Evolutionary conservation across 2,329 filamentous ascomycete species (phyloP).

Genomic region (Aspergillus alliaceus): DNA sequence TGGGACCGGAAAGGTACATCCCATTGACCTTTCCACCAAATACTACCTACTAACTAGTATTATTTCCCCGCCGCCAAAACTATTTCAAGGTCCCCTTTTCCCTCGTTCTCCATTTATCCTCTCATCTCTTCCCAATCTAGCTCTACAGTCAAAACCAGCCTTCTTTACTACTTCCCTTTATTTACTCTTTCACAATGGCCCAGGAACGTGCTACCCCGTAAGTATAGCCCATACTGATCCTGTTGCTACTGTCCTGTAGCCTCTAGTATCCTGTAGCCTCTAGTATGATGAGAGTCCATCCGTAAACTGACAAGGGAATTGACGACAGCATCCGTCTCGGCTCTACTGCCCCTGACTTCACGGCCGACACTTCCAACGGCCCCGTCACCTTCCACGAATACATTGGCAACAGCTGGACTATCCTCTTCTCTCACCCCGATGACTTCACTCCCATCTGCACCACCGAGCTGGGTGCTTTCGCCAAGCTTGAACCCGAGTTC

Average conservation of each 20-base stretch:
- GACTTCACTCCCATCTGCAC: conserved; percentile 97
- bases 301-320: conserved; percentile 12
- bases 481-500: conserved; percentile 89
- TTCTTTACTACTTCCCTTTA: background rate
- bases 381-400: conserved; percentile 71
- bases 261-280: no score
- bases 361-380: conserved; percentile 66
- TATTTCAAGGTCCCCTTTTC: conserved; percentile 14
- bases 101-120: conserved; percentile 2
- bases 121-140: conserved; percentile 1
- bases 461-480: conserved; percentile 91
- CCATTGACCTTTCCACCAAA: no score
- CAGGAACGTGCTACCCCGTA: conserved; percentile 45
- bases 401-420: conserved; percentile 68
- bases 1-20: no score
- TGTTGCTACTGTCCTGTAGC: background rate
- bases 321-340: conserved; percentile 60
- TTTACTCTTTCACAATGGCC: conserved; percentile 38
- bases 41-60: no score
- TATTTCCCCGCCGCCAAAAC: background rate
- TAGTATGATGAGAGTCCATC: background rate
- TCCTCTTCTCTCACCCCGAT: conserved; percentile 69
- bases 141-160: conserved; percentile 2
- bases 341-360: conserved; percentile 67
- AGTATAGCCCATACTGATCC: conserved; percentile 18